Evolutionary conservation across 169 alveolate species (phyloP).

Genomic region (Amoebophrya sp.): DNA sequence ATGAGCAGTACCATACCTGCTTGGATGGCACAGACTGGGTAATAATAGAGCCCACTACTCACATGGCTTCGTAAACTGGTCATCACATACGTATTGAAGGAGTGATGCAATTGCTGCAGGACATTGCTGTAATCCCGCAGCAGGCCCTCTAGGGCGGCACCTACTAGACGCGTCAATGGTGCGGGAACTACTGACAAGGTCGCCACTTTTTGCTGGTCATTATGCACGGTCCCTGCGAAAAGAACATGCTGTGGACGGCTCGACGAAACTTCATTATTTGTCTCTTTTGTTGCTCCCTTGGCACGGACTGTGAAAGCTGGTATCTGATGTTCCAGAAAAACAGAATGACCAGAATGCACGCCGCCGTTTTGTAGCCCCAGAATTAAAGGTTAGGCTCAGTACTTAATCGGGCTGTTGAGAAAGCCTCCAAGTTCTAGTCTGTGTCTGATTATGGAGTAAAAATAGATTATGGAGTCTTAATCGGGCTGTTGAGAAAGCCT

Average conservation of each 20-base stretch:
- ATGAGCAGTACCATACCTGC: background rate
- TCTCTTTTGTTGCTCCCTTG: too few species aligned
- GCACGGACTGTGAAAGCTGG: background rate
- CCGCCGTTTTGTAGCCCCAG: background rate
- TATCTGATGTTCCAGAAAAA: background rate
- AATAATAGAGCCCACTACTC: background rate
- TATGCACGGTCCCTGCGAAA: background rate
- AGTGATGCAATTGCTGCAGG: constrained; percentile 8
- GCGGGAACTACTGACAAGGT: too few species aligned
- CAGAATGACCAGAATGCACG: background rate
- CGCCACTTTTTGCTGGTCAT: background rate
- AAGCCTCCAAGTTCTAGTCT: too few species aligned
- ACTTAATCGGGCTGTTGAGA: too few species aligned
- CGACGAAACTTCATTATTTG: background rate
- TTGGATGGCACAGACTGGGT: background rate
- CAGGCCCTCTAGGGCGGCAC: background rate
- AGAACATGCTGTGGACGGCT: background rate
- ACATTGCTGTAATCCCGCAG: background rate
- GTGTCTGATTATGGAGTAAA: too few species aligned
- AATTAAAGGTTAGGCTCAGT: too few species aligned
- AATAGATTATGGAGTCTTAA: too few species aligned
- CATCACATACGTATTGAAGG: background rate
- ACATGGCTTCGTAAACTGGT: background rate
- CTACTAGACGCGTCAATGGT: background rate
- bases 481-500: too few species aligned